Percentiles rank a stretch among this genome's conserved stretches.
Evolutionary conservation across 2,329 filamentous ascomycete genomes (phyloP).

Genomic region (Byssoonygena ceratinophila): DNA sequence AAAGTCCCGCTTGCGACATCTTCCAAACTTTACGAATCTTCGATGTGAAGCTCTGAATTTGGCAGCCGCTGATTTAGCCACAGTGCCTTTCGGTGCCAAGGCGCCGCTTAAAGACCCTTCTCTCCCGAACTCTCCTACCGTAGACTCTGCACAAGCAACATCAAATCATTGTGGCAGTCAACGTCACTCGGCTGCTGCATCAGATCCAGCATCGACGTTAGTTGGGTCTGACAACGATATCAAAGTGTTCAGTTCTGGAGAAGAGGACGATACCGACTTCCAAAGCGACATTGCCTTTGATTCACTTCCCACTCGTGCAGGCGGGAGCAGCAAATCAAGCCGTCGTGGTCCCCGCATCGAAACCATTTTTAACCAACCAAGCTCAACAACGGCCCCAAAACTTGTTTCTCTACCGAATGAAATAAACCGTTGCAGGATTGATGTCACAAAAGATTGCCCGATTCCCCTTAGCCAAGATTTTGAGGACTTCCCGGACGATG

Average conservation of each 20-base stretch:
- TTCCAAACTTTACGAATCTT: conserved; percentile 16
- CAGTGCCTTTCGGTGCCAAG: not conserved
- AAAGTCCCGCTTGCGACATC: conserved; percentile 16
- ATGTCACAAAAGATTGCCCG: not conserved
- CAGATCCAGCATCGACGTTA: conserved; percentile 50
- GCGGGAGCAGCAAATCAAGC: conserved; percentile 43
- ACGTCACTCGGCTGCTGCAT: conserved; percentile 46
- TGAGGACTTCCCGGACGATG: not conserved
- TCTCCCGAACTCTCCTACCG: not conserved
- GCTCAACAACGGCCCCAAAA: not conserved
- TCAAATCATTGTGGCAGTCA: conserved; percentile 32
- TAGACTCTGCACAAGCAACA: not conserved
- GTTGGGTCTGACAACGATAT: conserved; percentile 52
- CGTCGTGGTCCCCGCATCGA: conserved; percentile 50
- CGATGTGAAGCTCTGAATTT: conserved; percentile 12
- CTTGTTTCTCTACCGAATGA: not conserved
- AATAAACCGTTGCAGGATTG: not conserved
- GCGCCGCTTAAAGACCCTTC: not conserved
- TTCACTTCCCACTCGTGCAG: conserved; percentile 51
- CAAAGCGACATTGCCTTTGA: conserved; percentile 54
- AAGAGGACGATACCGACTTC: conserved; percentile 52
- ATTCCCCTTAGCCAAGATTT: not conserved
- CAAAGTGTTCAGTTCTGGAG: conserved; percentile 45
- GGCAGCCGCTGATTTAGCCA: not conserved
- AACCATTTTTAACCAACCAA: conserved; percentile 47